A percentile compares a stretch with the other conserved stretches of the same genome.
Evolutionary conservation across 768 basidiomycete species (phyloP).

Genomic region (Termitomyces heimii): DNA sequence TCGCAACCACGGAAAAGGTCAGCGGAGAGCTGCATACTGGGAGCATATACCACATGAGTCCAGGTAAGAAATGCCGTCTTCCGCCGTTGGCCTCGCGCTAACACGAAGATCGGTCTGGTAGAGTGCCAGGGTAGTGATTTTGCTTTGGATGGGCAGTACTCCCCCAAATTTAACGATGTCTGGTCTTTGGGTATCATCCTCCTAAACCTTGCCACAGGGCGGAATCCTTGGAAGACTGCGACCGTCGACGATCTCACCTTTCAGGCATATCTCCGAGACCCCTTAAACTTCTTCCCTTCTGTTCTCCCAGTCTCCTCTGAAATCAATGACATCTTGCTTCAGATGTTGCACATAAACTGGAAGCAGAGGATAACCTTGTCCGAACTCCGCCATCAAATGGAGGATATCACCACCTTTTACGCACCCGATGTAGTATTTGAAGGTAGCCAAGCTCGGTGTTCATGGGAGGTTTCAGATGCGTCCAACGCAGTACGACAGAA

Average conservation of each 20-base stretch:
- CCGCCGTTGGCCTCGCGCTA: not conserved
- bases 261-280: conserved; percentile 77
- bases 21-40: conserved; percentile 92
- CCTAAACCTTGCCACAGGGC: conserved; percentile 89
- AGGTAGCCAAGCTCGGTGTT: conserved; percentile 72
- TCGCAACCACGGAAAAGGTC: conserved; percentile 81
- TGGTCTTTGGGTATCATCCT: conserved; percentile 98
- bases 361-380: conserved; percentile 41
- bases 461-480: conserved; percentile 65
- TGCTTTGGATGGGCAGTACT: conserved; percentile 63
- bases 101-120: conserved; percentile 26
- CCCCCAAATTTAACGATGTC: conserved; percentile 85
- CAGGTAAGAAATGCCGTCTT: conserved; percentile 44
- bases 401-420: conserved; percentile 60
- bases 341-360: conserved; percentile 72
- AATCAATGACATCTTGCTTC: conserved; percentile 67
- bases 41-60: conserved; percentile 98
- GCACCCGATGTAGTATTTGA: conserved; percentile 73
- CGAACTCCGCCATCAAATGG: conserved; percentile 53
- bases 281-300: conserved; percentile 72
- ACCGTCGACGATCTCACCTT: conserved; percentile 81
- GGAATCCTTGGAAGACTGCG: conserved; percentile 96
- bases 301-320: conserved; percentile 77
- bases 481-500: conserved; percentile 24
- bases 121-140: conserved; percentile 84